phyloP scores from a whole-genome alignment of 1,284 basidiomycete genomes.

The Tranzscheliella williamsii region DNA sequence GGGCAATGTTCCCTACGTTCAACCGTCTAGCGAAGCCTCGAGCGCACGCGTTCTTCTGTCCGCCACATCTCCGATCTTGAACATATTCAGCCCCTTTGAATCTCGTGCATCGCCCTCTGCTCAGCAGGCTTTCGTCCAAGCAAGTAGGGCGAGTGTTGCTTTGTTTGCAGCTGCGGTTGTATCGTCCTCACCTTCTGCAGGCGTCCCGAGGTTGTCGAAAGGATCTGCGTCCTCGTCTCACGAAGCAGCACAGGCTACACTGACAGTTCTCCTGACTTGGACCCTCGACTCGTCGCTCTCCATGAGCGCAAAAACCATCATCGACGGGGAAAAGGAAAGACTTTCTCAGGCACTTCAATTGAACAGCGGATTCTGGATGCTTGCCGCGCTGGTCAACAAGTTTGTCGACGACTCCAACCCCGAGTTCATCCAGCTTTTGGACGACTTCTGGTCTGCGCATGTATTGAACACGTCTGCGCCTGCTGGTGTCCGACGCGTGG shows the following conservation, averaged over 20 bases:
- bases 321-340: neutral
- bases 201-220: slow-evolving; percentile 1
- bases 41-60: neutral
- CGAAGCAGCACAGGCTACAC: slow-evolving; percentile 9
- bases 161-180: slow-evolving; percentile 27
- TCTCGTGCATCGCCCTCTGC: neutral
- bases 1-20: slow-evolving; percentile 2
- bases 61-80: neutral
- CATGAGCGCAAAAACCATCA: neutral
- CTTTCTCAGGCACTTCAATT: slow-evolving; percentile 17
- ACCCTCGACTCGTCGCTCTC: slow-evolving; percentile 2
- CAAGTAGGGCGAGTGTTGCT: slow-evolving; percentile 14
- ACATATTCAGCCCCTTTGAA: neutral
- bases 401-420: slow-evolving; percentile 11
- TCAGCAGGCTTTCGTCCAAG: neutral
- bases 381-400: slow-evolving; percentile 43
- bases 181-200: slow-evolving; percentile 10
- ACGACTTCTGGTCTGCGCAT: slow-evolving; percentile 31
- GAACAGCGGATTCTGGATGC: slow-evolving; percentile 16
- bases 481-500: slow-evolving; percentile 1
- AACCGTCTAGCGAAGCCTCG: neutral
- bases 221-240: too few relatives aligned
- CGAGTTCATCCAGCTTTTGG: slow-evolving; percentile 22
- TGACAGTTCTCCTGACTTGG: slow-evolving; percentile 21
- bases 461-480: slow-evolving; percentile 6